A percentile compares a stretch with the other conserved stretches of the same genome.
These are phyloP conservation scores for Hawksworthiomyces lignivorus DNA, from an alignment of 2,329 filamentous ascomycete genomes.

Conservation along the genomic window DNA sequence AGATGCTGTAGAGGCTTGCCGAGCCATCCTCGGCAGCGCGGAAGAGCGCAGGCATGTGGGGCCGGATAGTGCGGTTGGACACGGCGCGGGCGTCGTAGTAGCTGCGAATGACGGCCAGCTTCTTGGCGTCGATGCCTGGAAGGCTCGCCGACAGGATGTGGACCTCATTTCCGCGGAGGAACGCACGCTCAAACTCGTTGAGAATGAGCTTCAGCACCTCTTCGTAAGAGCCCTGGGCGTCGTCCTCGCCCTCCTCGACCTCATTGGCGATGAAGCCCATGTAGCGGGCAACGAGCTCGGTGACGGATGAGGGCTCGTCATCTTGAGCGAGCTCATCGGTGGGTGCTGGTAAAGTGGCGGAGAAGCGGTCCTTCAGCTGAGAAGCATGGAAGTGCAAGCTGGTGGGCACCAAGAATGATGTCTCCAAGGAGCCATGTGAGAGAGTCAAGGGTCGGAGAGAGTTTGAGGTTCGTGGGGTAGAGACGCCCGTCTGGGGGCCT, in stretches of 20 bases:
- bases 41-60: constrained; percentile 88
- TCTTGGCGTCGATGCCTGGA: constrained; percentile 88
- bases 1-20: constrained; percentile 85
- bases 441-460: constrained; percentile 88
- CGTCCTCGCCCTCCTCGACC: constrained; percentile 88
- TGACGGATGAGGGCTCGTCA: constrained; percentile 94
- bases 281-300: constrained; percentile 89
- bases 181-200: constrained; percentile 94
- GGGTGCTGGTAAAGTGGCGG: constrained; percentile 73
- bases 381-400: constrained; percentile 93
- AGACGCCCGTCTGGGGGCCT: constrained; percentile 89
- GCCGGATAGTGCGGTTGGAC: constrained; percentile 75
- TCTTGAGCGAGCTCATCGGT: constrained; percentile 97
- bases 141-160: constrained; percentile 80
- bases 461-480: constrained; percentile 87
- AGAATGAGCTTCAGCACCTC: constrained; percentile 88
- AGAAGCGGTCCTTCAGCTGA: constrained; percentile 87
- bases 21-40: constrained; percentile 77
- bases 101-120: constrained; percentile 77
- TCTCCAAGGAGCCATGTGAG: constrained; percentile 89
- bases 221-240: constrained; percentile 77
- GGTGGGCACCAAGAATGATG: constrained; percentile 91
- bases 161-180: constrained; percentile 91
- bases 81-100: constrained; percentile 88
- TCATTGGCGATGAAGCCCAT: constrained; percentile 83